Conservation (phyloP, 495 filamentous ascomycete species). For the Penicillium arizonense region DNA sequence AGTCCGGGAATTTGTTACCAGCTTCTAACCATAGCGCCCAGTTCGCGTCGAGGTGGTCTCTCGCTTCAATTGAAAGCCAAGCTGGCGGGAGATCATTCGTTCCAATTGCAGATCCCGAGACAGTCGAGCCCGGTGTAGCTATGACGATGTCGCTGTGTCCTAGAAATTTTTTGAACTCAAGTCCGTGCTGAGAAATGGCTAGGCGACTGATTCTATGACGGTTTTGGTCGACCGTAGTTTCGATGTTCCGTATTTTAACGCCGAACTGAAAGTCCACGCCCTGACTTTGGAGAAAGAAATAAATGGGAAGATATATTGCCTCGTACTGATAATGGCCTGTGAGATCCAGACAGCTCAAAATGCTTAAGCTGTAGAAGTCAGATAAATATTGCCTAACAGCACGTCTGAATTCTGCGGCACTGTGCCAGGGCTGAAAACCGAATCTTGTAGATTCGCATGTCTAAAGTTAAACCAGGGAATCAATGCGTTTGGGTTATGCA, state of each 20-base stretch:
- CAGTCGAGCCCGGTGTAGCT: constrained; percentile 26
- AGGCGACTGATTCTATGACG: background rate
- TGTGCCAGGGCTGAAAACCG: constrained; percentile 38
- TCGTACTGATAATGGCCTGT: constrained; percentile 41
- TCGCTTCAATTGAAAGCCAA: constrained; percentile 14
- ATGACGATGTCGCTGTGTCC: constrained; percentile 31
- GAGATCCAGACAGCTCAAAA: constrained; percentile 22
- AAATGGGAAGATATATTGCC: constrained; percentile 37
- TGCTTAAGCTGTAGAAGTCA: constrained; percentile 25
- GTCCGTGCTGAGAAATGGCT: constrained; percentile 3
- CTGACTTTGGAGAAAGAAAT: constrained; percentile 31
- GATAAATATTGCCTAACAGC: constrained; percentile 15
- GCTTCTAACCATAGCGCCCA: constrained; percentile 18
- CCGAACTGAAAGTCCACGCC: constrained; percentile 29
- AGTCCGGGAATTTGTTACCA: background rate
- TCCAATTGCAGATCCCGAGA: constrained; percentile 25
- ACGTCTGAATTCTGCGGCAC: constrained; percentile 24
- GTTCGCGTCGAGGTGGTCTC: constrained; percentile 30
- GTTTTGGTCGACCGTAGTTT: constrained; percentile 13
- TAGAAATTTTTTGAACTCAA: constrained; percentile 13
- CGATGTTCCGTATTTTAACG: constrained; percentile 24
- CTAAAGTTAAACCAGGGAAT: background rate
- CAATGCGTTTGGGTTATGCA: too few relatives aligned
- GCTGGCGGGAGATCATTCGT: constrained; percentile 20
- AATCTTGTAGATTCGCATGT: constrained; percentile 6